Conservation (phyloP, 768 basidiomycete species). For the Epithele typhae region DNA sequence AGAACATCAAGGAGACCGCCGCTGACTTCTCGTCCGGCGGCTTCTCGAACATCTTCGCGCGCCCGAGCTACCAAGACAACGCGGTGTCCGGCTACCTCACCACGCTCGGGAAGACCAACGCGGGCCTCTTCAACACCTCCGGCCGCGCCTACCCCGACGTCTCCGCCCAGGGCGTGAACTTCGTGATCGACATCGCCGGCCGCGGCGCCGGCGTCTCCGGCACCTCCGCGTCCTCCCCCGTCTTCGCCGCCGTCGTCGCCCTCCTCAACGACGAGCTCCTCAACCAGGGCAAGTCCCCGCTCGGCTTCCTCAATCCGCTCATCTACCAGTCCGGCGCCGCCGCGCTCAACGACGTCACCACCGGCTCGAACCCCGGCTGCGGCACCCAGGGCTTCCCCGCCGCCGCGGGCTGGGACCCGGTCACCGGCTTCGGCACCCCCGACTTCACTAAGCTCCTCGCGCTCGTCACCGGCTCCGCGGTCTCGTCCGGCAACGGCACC, state of each 20-base stretch:
- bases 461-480: slow-evolving; percentile 13
- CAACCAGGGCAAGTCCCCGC: slow-evolving; percentile 18
- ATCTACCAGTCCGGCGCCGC: slow-evolving; percentile 19
- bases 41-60: slow-evolving; percentile 32
- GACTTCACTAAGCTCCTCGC: slow-evolving; percentile 22
- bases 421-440: slow-evolving; percentile 32
- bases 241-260: slow-evolving; percentile 24
- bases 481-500: background rate
- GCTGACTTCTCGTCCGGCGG: slow-evolving; percentile 32
- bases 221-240: slow-evolving; percentile 21
- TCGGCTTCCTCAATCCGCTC: slow-evolving; percentile 29
- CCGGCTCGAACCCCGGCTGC: slow-evolving; percentile 26
- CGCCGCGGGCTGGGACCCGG: slow-evolving; percentile 23
- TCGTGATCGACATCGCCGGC: slow-evolving; percentile 32
- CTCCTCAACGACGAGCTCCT: slow-evolving; percentile 27
- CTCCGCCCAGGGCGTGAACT: slow-evolving; percentile 33
- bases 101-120: slow-evolving; percentile 25
- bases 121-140: slow-evolving; percentile 28
- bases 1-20: slow-evolving; percentile 25
- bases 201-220: slow-evolving; percentile 21
- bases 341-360: slow-evolving; percentile 24
- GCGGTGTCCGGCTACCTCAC: slow-evolving; percentile 35
- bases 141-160: slow-evolving; percentile 48
- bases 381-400: slow-evolving; percentile 24
- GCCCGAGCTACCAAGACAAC: slow-evolving; percentile 34